Conservation (phyloP, 2,329 filamentous ascomycete genomes). For the Curvularia eragrostidis region DNA sequence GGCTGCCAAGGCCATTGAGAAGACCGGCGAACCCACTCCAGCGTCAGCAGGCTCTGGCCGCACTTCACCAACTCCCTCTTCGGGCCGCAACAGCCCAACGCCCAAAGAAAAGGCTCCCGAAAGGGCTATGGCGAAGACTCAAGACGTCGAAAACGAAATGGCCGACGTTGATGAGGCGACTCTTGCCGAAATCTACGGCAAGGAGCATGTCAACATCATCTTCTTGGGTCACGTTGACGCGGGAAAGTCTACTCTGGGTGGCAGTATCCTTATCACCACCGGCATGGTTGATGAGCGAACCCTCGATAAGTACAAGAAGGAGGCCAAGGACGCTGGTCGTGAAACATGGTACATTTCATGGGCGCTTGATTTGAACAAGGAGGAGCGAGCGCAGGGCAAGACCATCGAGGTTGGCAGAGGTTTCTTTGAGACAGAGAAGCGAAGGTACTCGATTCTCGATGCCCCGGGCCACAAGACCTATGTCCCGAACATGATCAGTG, state of each 20-base stretch:
- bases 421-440: conserved; percentile 93
- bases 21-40: conserved; percentile 74
- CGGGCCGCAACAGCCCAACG: conserved; percentile 81
- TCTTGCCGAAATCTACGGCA: conserved; percentile 94
- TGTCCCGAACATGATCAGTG: conserved; percentile 97
- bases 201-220: conserved; percentile 92
- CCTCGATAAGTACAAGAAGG: conserved; percentile 89
- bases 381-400: conserved; percentile 95
- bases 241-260: conserved; percentile 94
- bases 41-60: conserved; percentile 65
- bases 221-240: conserved; percentile 99
- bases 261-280: conserved; percentile 88
- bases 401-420: conserved; percentile 96
- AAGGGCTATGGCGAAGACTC: conserved; percentile 69
- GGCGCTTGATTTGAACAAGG: conserved; percentile 96
- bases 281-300: conserved; percentile 99
- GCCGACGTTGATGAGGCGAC: conserved; percentile 79
- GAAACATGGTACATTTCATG: conserved; percentile 99
- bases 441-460: conserved; percentile 94
- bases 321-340: conserved; percentile 93
- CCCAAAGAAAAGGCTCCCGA: conserved; percentile 66
- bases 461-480: conserved; percentile 98
- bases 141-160: conserved; percentile 84
- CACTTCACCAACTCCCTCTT: conserved; percentile 81
- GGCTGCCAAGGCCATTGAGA: conserved; percentile 89